Evolutionary conservation across 2,329 filamentous ascomycete species (phyloP).

Genomic region (Apiospora aurea): DNA sequence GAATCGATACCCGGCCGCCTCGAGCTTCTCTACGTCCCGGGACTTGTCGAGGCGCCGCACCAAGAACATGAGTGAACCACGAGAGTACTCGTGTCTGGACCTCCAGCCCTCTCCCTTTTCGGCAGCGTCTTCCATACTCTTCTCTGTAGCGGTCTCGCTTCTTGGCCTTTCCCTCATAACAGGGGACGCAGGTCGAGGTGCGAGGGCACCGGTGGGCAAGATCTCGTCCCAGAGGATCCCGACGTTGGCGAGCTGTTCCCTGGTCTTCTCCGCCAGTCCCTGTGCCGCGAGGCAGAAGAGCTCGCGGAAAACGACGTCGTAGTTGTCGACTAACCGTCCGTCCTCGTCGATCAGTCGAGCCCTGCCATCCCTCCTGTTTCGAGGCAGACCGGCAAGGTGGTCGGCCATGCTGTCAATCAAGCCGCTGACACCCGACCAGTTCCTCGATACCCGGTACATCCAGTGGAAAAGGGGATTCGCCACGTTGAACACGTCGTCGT

Average conservation of each 20-base stretch:
- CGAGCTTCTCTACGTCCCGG: conserved; percentile 68
- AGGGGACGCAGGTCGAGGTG: conserved; percentile 25
- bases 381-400: conserved; percentile 66
- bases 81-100: conserved; percentile 56
- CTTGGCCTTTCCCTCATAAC: conserved; percentile 28
- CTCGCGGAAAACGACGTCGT: conserved; percentile 80
- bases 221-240: conserved; percentile 81
- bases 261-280: conserved; percentile 73
- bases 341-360: conserved; percentile 59
- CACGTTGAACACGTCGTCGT: conserved; percentile 77
- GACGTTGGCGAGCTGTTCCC: conserved; percentile 66
- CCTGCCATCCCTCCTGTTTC: conserved; percentile 45
- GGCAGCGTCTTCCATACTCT: conserved; percentile 41
- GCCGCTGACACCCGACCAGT: conserved; percentile 74
- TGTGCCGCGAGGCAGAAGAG: conserved; percentile 82
- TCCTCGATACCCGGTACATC: conserved; percentile 82
- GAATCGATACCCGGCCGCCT: conserved; percentile 80
- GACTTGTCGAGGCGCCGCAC: conserved; percentile 67
- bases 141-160: conserved; percentile 29
- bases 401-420: conserved; percentile 75
- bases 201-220: conserved; percentile 64
- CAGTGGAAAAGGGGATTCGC: conserved; percentile 84
- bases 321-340: conserved; percentile 68
- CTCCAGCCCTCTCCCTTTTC: conserved; percentile 48
- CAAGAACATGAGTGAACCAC: conserved; percentile 82